Base-by-base conservation (phyloP, 1,284 basidiomycete genomes). In the Mycena citricolor region DNA sequence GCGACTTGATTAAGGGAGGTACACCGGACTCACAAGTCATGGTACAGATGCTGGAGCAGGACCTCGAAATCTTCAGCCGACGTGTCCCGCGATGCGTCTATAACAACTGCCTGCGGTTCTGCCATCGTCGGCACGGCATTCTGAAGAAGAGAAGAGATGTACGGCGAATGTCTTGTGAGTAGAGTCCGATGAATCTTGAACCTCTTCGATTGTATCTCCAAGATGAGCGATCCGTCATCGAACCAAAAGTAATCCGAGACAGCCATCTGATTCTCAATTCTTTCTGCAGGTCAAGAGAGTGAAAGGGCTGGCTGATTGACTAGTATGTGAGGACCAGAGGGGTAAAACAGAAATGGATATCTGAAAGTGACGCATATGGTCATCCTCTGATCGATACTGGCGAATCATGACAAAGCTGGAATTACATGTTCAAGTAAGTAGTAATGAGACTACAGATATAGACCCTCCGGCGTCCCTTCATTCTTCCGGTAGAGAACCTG, bases 401-500 rank as follows among this genome's bases (percentile, higher is more conserved):
- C n/a, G n/a, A n/a, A n/a, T n/a, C n/a, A n/a, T n/a, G n/a, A n/a
- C n/a, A n/a, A n/a, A n/a, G n/a, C n/a, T n/a, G n/a, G n/a, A n/a
- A n/a, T n/a, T n/a, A n/a, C n/a, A n/a, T n/a, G n/a, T n/a, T n/a
- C n/a, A n/a, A n/a, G n/a, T n/a, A n/a, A n/a, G n/a, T n/a, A n/a
- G n/a, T n/a, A n/a, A 22, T 36, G 37, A 42, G 22, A 59, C 58
- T 71, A 89, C 67, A 90, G 67, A 64, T 90, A 90, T 49, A 90
- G 71, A 44, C 87, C 88, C 61, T 90, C 88, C 10, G 88, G 87
- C 32, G 90, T 91, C 54, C 92, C 91, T 70, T 95, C 92, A 65
- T 93, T 93, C 81, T 94, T 95, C 68, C 88, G 77, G 71, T 94
- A 93, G 36, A 94, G 62, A 22, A 90, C 86, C 85, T 87, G 53